Percentiles rank a stretch among this genome's conserved stretches.
Evolutionary conservation across 2,329 filamentous ascomycete species (phyloP).

Genomic region (Sarocladiaceae sp.): DNA sequence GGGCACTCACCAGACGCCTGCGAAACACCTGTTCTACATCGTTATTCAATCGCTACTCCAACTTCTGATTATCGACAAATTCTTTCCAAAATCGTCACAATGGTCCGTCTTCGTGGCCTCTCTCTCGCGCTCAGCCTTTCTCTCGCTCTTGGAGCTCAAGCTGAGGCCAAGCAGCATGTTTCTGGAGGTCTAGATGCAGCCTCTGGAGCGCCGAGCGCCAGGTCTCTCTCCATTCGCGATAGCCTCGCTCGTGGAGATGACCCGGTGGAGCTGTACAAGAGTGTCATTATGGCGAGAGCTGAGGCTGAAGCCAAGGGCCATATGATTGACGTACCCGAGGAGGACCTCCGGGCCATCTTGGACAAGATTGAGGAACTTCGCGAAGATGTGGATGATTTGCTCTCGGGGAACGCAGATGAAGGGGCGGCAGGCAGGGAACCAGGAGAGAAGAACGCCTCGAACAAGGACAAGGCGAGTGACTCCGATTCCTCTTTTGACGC

Average conservation of each 20-base stretch:
- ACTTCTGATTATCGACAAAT: neutral
- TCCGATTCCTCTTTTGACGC: neutral
- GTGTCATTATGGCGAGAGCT: neutral
- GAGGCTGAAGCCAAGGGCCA: neutral
- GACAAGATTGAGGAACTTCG: constrained; percentile 3
- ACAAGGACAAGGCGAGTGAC: neutral
- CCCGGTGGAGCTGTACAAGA: constrained; percentile 6
- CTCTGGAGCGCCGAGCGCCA: neutral
- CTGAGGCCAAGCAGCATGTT: neutral
- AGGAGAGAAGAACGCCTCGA: neutral
- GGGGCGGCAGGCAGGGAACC: neutral
- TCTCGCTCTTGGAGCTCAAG: neutral
- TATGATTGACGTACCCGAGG: constrained; percentile 8
- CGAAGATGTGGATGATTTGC: neutral
- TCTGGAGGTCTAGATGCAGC: neutral
- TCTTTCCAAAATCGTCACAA: constrained; percentile 1
- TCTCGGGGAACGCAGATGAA: neutral
- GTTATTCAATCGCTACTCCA: neutral
- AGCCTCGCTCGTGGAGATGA: constrained; percentile 1
- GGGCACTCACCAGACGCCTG: neutral
- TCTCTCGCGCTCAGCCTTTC: constrained; percentile 1
- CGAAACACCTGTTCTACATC: too few relatives aligned
- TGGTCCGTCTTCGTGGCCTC: neutral
- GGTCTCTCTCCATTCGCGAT: constrained; percentile 1
- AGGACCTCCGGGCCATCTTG: constrained; percentile 5